Percentiles rank a stretch among this genome's conserved stretches.
Conservation (phyloP, 2,329 filamentous ascomycete species). For the Fonsecaea pedrosoi region DNA sequence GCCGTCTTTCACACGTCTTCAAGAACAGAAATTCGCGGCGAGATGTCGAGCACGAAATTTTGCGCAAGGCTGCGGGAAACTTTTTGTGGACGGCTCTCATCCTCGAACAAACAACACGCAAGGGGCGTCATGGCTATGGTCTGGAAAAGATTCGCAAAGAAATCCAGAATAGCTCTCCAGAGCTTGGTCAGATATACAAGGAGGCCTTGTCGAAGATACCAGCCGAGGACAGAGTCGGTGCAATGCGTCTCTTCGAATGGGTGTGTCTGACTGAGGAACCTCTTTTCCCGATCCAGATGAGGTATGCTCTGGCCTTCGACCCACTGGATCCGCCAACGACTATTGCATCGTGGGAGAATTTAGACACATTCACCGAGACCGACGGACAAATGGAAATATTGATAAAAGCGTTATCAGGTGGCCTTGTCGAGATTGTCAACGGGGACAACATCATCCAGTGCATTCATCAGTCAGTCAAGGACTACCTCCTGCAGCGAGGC, state of each 20-base stretch:
- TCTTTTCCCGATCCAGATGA: slow-evolving; percentile 9
- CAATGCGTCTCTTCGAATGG: slow-evolving; percentile 9
- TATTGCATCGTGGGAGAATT: background rate
- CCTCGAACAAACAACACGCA: slow-evolving; percentile 2
- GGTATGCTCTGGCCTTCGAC: slow-evolving; percentile 9
- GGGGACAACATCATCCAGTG: slow-evolving; percentile 7
- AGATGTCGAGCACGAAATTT: background rate
- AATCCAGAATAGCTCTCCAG: slow-evolving; percentile 15
- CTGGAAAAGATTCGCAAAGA: slow-evolving; percentile 5
- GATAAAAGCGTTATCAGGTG: slow-evolving; percentile 17
- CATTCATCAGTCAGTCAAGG: slow-evolving; percentile 23
- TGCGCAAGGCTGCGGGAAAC: background rate
- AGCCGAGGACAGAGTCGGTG: background rate
- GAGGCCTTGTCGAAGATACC: slow-evolving; percentile 9
- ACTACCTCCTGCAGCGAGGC: slow-evolving; percentile 14
- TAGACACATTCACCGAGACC: slow-evolving; percentile 4
- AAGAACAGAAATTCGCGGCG: background rate
- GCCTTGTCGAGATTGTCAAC: slow-evolving; percentile 6
- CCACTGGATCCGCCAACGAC: background rate
- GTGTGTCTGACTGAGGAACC: slow-evolving; percentile 11
- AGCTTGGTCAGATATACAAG: slow-evolving; percentile 12
- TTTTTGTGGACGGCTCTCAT: slow-evolving; percentile 13
- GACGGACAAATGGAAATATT: background rate
- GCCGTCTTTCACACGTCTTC: background rate
- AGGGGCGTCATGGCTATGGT: slow-evolving; percentile 6